phyloP scores from a whole-genome alignment of 2,329 filamentous ascomycete genomes.

The Karstenula rhodostoma region DNA sequence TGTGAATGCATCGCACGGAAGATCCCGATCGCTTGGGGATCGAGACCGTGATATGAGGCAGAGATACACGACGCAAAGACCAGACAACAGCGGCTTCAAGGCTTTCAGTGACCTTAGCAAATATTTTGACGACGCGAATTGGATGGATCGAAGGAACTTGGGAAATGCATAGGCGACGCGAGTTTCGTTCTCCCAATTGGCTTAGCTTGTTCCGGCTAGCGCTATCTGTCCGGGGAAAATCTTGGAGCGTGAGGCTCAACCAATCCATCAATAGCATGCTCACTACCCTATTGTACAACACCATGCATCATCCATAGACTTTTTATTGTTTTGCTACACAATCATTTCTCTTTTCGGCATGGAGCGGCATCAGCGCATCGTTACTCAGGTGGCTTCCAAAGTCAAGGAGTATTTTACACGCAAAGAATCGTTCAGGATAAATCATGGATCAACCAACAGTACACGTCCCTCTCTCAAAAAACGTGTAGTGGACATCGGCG shows the following conservation, averaged over 20 bases:
- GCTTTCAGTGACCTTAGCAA: too few species aligned
- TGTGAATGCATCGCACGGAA: too few species aligned
- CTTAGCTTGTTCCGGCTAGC: conserved; percentile 9
- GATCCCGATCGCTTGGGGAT: too few species aligned
- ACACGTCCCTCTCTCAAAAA: conserved; percentile 64
- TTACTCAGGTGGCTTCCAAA: conserved; percentile 55
- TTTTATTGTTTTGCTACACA: background rate
- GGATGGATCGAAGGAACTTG: background rate
- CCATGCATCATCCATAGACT: conserved; percentile 11
- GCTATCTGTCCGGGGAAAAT: conserved; percentile 12
- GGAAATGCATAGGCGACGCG: background rate
- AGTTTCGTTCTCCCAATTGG: background rate
- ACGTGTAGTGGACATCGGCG: conserved; percentile 70
- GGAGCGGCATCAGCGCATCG: conserved; percentile 54
- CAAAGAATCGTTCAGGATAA: conserved; percentile 73
- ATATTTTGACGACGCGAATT: too few species aligned
- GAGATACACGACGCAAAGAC: too few species aligned
- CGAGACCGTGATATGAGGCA: too few species aligned
- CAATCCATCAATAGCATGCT: conserved; percentile 2
- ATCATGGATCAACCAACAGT: conserved; percentile 79
- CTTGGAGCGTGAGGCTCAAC: conserved; percentile 1
- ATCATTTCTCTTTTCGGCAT: conserved; percentile 27
- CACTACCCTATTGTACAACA: conserved; percentile 11
- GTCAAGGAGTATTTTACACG: conserved; percentile 61
- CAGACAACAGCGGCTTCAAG: too few species aligned